Base-by-base conservation (phyloP, 352 stramenopile genomes). In the Globisporangium spiculum region DNA sequence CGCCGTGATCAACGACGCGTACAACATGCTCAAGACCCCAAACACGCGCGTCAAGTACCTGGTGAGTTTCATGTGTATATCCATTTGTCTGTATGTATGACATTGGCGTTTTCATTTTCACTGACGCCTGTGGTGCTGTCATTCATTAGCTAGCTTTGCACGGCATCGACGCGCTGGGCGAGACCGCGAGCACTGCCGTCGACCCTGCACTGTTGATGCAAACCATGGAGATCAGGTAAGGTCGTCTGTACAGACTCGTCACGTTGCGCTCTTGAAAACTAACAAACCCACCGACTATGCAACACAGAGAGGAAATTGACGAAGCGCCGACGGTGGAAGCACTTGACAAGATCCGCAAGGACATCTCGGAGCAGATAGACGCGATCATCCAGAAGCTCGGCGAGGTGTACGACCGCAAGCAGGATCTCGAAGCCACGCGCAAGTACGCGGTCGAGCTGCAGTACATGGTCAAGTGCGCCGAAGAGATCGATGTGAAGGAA, bases 11-110 rank as follows among this genome's bases (percentile, higher is more conserved):
- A 96, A 96, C 53, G 84, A 92, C 69, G 88, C 88, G 7, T 96
- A 96, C 79, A 92, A 92, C 60, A 91, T 93, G 77, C 79, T 96
- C 58, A 96, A 96, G 74, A 88, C 75, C n/a, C 88, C 88, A 20
- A 94, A 89, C 68, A 93, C 75, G 20, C 88, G 88, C 53, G 85
- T 91, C 66, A 93, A 96, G 68, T 94, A 94, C 56, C 74, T 96
- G 69, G 88, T 96, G 64, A 32, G 77, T 46, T 24, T 4, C 18
- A n/a, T 52, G 41, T 16, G 7, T 50, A 16, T 7, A 52, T 7
- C 32, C 32, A 38, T 38, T 38, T 38, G 32, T 38, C 32, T 22
- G 5, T 48, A 20, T 72, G 6, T 38, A 59, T 46, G 50, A 3
- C 1, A 24, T 46, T 60, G 32, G 5, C 8, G 10, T 30, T 32